Evolutionary conservation across 2,329 filamentous ascomycete genomes (phyloP), one percentile per base, ranked within the genome.

Genomic region (Nannizziopsis barbatae): DNA sequence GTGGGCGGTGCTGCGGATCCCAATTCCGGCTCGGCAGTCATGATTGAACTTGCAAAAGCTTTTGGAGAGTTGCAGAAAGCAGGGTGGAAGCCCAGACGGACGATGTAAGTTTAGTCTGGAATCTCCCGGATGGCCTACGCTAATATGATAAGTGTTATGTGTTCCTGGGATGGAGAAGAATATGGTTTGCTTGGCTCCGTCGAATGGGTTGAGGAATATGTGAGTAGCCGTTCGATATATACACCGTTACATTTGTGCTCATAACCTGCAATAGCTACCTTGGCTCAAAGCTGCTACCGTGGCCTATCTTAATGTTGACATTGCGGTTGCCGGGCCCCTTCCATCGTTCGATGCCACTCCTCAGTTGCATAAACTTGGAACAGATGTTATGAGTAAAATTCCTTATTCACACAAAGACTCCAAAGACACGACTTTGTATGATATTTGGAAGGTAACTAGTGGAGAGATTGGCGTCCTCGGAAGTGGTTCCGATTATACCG

Each of bases 1-100:
- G 63, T 73, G 20, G 73, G 74, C 4, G 74, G 73, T 2, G 74
- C 73, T 1, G 70, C 69, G 0, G 74, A 76, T 45, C 73, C 74
- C 1, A 75, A 75, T 38, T 72, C 68, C 8, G 74, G 74, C 1
- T 70, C 67, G 2, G 70, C 72, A 1, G 65, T 74, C 2, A 58
- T 76, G 30, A 64, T 75, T 22, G 74, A 76, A 48, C 57, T 76
- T 3, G 65, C 70, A 2, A 73, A 70, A 45, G 72, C 71, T 0
- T 73, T 76, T 47, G 68, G 71, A 2, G 67, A 66, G 18, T 64
- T 75, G 0, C 55, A 71, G 5, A 63, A 65, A 20, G 67, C 65
- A 4, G 73, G 74, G 1, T 76, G 74, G 73, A 72, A 73, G 53
- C 74, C 74, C 1, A 64, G 65, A 27, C 65, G 74, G 3, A 76